phyloP scores from a whole-genome alignment of 495 filamentous ascomycete genomes.

The Aspergillus wentii region DNA sequence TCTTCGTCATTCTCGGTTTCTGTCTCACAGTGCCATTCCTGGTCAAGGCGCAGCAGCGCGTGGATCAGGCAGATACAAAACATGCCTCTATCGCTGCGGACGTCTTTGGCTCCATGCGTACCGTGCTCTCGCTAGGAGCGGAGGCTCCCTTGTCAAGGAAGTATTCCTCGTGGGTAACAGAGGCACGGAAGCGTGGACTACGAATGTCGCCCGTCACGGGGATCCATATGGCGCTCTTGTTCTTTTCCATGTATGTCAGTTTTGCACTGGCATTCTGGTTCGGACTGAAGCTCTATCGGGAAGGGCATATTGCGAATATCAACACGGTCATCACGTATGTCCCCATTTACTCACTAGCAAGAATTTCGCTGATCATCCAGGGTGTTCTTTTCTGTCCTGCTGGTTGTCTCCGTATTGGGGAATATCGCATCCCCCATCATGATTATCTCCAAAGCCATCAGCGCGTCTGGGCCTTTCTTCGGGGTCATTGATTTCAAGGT shows the following conservation, averaged over 20 bases:
- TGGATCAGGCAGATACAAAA: constrained; percentile 21
- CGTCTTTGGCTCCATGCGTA: constrained; percentile 44
- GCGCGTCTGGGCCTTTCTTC: constrained; percentile 41
- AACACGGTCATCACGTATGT: constrained; percentile 47
- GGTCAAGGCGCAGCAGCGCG: constrained; percentile 1
- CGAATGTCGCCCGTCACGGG: constrained; percentile 19
- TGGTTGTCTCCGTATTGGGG: constrained; percentile 23
- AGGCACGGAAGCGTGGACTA: constrained; percentile 49
- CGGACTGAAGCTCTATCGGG: constrained; percentile 35
- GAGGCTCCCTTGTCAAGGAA: constrained; percentile 28
- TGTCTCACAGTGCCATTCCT: constrained; percentile 15
- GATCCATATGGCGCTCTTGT: constrained; percentile 23
- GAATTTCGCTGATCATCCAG: constrained; percentile 12
- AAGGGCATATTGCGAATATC: constrained; percentile 30
- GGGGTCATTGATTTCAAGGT: constrained; percentile 40
- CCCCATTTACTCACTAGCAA: neutral
- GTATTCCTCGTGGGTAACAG: constrained; percentile 49
- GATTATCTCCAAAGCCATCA: constrained; percentile 41
- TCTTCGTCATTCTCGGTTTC: constrained; percentile 8
- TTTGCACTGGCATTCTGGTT: constrained; percentile 51
- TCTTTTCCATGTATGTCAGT: constrained; percentile 40
- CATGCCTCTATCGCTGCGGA: constrained; percentile 44
- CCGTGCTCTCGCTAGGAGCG: constrained; percentile 51
- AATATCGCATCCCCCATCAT: constrained; percentile 37
- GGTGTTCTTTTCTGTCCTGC: constrained; percentile 42